Percentiles rank a stretch among this genome's conserved stretches.
phyloP scores from a whole-genome alignment of 257 asterid species.

The Nicotiana benthamiana region DNA sequence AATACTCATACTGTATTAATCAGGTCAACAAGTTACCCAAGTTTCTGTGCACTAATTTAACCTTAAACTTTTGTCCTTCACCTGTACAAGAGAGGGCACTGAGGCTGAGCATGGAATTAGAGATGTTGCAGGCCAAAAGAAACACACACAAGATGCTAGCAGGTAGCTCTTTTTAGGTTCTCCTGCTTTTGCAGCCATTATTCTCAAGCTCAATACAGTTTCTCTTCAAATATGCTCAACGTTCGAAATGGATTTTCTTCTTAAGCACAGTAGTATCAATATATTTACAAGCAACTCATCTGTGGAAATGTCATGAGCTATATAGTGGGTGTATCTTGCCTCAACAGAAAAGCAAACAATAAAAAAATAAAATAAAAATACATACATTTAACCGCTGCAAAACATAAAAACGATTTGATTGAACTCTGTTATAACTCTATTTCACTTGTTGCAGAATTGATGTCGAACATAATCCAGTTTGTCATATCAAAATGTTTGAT shows the following conservation, averaged over 20 bases:
- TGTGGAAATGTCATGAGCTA: not conserved
- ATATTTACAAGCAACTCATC: not conserved
- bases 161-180: not conserved
- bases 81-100: not conserved
- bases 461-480: not conserved
- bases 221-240: not conserved
- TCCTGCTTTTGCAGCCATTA: not conserved
- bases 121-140: not conserved
- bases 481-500: not conserved
- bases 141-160: not conserved
- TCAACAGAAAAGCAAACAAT: not conserved
- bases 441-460: slow-evolving; percentile 2
- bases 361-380: no score
- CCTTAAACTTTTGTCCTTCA: not conserved
- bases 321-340: not conserved
- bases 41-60: not conserved
- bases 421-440: not conserved
- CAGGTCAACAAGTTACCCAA: not conserved
- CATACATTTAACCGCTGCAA: not conserved
- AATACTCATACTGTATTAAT: not conserved
- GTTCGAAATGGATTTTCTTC: no score
- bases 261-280: no score
- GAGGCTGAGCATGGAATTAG: not conserved
- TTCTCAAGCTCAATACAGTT: not conserved
- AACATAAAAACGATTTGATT: not conserved